Evolutionary conservation across 2,329 filamentous ascomycete species (phyloP).

Genomic region (Aspergillus brasiliensis): DNA sequence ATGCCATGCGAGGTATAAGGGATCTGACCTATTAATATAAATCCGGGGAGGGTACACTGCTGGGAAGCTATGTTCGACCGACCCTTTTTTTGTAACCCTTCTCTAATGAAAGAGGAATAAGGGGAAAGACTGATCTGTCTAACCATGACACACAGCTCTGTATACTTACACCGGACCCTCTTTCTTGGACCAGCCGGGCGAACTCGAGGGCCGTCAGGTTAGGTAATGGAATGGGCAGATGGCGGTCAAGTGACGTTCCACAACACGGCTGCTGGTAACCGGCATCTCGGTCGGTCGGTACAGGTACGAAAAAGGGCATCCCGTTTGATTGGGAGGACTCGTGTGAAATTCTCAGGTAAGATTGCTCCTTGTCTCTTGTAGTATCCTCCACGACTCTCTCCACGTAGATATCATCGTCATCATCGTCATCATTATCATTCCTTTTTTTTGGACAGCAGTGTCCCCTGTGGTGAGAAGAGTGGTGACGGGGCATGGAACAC

Average conservation of each 20-base stretch:
- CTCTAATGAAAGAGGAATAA: no score
- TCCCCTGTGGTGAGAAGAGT: neutral
- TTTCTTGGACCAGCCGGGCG: neutral
- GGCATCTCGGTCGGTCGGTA: constrained; percentile 19
- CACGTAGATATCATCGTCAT: no score
- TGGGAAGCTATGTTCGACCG: neutral
- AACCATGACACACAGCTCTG: no score
- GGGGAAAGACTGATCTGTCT: no score
- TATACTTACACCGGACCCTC: no score
- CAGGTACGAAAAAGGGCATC: neutral
- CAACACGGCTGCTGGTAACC: constrained; percentile 25
- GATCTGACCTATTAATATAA: neutral
- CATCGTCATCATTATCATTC: no score
- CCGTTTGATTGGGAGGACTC: no score
- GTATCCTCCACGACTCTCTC: no score
- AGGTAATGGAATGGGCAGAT: constrained; percentile 20
- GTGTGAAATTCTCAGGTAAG: no score
- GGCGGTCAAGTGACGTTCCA: constrained; percentile 25
- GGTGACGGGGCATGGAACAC: neutral
- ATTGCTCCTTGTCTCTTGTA: no score
- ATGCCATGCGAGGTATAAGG: neutral
- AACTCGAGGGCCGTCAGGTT: constrained; percentile 12
- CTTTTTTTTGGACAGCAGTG: no score
- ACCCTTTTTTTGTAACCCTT: neutral
- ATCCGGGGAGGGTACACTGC: neutral